A percentile compares a stretch with the other conserved stretches of the same genome.
phyloP scores from a whole-genome alignment of 2,329 filamentous ascomycete genomes.

The Diaporthe citriasiana region DNA sequence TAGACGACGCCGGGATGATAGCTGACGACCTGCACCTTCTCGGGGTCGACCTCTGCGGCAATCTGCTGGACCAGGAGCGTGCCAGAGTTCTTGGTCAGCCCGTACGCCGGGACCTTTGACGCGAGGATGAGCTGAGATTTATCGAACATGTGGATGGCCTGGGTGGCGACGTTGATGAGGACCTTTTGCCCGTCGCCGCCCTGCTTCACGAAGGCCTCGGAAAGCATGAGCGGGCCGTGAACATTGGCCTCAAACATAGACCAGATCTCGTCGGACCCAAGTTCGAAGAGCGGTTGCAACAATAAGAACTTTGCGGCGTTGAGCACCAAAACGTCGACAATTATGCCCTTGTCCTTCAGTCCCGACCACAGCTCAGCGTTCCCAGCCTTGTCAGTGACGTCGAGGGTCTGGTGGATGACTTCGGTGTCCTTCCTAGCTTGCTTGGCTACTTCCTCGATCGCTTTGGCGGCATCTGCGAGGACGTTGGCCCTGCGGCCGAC shows the following conservation, averaged over 20 bases:
- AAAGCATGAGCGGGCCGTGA: conserved; percentile 41
- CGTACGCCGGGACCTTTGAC: conserved; percentile 39
- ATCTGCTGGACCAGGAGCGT: conserved; percentile 44
- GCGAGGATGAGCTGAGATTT: conserved; percentile 43
- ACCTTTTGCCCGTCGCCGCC: conserved; percentile 5
- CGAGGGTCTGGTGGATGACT: conserved; percentile 34
- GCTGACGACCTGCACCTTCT: conserved; percentile 45
- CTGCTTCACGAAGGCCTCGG: conserved; percentile 44
- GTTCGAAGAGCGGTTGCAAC: conserved; percentile 34
- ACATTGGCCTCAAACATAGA: conserved; percentile 44
- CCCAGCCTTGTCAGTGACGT: conserved; percentile 36
- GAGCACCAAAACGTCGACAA: conserved; percentile 17
- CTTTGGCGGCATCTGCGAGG: conserved; percentile 28
- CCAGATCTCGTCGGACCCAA: conserved; percentile 43
- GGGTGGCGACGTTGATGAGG: conserved; percentile 35
- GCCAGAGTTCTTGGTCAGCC: conserved; percentile 45
- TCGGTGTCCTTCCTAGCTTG: conserved; percentile 14
- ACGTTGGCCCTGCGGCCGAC: conserved; percentile 37
- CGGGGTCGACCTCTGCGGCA: conserved; percentile 41
- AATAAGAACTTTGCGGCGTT: conserved; percentile 37
- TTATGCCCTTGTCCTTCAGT: conserved; percentile 36
- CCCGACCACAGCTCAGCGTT: conserved; percentile 35
- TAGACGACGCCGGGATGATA: conserved; percentile 46
- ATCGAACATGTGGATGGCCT: conserved; percentile 43
- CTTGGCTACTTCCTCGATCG: conserved; percentile 13